A percentile compares a stretch with the other conserved stretches of the same genome.
These are phyloP conservation scores for Fraxinus ornus DNA, from an alignment of 305 asterid species.

Conservation along the genomic window DNA sequence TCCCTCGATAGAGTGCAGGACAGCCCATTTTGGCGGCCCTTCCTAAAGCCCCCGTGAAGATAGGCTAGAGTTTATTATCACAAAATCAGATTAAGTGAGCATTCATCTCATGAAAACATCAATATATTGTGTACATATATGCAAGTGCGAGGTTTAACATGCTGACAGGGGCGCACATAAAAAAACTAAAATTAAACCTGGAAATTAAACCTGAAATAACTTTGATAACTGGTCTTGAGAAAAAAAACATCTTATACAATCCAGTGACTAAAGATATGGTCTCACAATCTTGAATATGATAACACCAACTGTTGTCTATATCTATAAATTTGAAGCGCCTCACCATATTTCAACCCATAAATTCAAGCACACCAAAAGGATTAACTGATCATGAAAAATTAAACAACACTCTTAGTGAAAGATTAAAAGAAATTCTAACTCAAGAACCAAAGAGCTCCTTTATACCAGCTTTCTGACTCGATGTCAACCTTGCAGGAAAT, in stretches of 20 bases:
- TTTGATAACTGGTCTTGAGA: neutral
- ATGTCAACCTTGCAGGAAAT: conserved; percentile 33
- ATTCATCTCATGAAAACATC: neutral
- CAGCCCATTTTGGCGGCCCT: neutral
- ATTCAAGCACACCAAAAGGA: neutral
- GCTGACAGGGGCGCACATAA: neutral
- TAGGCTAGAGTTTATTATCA: neutral
- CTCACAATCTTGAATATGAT: neutral
- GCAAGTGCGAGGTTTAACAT: neutral
- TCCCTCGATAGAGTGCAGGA: neutral
- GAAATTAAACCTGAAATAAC: neutral
- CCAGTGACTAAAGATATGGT: neutral
- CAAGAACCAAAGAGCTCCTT: conserved; percentile 33
- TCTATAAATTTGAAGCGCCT: neutral
- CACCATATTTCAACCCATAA: neutral
- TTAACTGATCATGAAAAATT: neutral
- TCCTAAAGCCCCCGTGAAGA: neutral
- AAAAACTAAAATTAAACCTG: neutral
- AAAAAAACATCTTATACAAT: neutral
- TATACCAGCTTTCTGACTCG: conserved; percentile 30
- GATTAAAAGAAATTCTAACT: neutral
- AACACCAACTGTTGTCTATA: neutral
- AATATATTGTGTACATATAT: neutral
- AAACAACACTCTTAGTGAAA: neutral
- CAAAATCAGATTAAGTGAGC: neutral